Evolutionary conservation across 2,329 filamentous ascomycete species (phyloP).

Genomic region (Celoporthe dispersa): DNA sequence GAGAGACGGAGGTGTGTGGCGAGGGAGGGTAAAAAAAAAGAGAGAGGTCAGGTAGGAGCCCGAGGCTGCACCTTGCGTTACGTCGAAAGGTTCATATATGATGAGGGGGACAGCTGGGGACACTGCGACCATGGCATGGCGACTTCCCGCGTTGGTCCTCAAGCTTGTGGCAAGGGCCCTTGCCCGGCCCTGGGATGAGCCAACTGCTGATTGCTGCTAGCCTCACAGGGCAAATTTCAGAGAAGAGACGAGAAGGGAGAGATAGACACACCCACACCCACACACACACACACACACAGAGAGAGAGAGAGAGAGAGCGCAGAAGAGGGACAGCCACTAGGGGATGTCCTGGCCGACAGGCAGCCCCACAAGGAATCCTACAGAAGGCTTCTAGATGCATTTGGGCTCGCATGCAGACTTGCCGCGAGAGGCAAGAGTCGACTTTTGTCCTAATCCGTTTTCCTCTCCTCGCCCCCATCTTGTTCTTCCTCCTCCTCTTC

Average conservation of each 20-base stretch:
- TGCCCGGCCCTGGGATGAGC: not conserved
- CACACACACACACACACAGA: not conserved
- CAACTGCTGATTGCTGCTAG: not conserved
- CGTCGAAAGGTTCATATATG: not conserved
- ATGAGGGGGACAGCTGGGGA: not conserved
- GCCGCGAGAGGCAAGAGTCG: slow-evolving; percentile 4
- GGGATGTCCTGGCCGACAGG: not conserved
- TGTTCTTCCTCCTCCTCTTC: not conserved
- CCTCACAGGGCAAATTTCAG: not conserved
- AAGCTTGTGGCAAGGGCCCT: not conserved
- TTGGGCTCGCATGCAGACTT: not conserved
- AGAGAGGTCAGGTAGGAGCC: not conserved
- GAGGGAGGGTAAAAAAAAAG: no score
- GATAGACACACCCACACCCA: no score
- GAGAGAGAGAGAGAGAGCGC: not conserved
- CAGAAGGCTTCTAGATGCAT: slow-evolving; percentile 2
- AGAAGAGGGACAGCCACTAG: no score
- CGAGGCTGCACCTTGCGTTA: slow-evolving; percentile 12
- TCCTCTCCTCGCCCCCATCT: no score
- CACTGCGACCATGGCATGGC: not conserved
- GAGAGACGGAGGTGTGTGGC: not conserved
- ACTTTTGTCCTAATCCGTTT: not conserved
- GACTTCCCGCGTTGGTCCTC: not conserved
- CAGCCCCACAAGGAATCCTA: not conserved
- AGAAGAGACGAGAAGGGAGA: no score